These are phyloP conservation scores for Exserohilum rostratum DNA, from an alignment of 2,329 filamentous ascomycete genomes.

Conservation along the genomic window DNA sequence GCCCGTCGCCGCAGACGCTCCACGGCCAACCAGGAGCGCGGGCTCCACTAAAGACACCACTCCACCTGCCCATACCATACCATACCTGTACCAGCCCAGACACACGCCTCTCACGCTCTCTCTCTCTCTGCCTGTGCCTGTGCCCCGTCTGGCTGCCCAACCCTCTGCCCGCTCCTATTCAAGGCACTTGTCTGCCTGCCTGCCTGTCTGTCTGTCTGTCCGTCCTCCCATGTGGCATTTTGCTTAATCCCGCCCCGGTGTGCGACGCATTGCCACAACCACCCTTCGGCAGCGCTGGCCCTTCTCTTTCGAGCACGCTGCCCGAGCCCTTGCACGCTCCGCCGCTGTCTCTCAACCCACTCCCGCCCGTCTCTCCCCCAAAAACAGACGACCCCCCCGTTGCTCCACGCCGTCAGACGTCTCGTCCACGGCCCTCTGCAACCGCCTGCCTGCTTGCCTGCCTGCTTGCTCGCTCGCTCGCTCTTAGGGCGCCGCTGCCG, in stretches of 20 bases:
- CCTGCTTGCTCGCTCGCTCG: neutral
- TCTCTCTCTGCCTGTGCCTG: neutral
- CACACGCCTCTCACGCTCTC: slow-evolving; percentile 14
- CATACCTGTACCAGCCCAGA: slow-evolving; percentile 13
- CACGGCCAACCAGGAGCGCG: slow-evolving; percentile 16
- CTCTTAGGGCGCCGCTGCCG: slow-evolving; percentile 4
- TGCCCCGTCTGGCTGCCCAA: slow-evolving; percentile 9
- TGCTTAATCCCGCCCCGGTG: slow-evolving; percentile 9
- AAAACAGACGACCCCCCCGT: too few relatives aligned
- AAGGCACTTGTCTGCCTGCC: neutral
- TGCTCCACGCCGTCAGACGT: neutral
- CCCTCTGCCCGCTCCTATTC: slow-evolving; percentile 6
- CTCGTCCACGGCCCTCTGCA: slow-evolving; percentile 1
- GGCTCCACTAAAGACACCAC: slow-evolving; percentile 28
- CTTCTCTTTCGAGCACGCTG: slow-evolving; percentile 18
- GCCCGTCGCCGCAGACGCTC: slow-evolving; percentile 11
- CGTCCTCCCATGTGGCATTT: slow-evolving; percentile 12
- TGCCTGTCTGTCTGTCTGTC: neutral
- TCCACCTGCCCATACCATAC: too few relatives aligned
- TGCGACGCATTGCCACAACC: slow-evolving; percentile 20
- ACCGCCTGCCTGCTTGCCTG: neutral
- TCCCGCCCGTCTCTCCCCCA: slow-evolving; percentile 3
- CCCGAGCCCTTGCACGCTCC: slow-evolving; percentile 21
- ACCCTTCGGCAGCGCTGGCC: slow-evolving; percentile 14
- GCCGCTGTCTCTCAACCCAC: slow-evolving; percentile 20